Evolutionary conservation across 768 basidiomycete species (phyloP), one percentile per base, ranked within the genome.

Genomic region (Rhizopogon roseolus): DNA sequence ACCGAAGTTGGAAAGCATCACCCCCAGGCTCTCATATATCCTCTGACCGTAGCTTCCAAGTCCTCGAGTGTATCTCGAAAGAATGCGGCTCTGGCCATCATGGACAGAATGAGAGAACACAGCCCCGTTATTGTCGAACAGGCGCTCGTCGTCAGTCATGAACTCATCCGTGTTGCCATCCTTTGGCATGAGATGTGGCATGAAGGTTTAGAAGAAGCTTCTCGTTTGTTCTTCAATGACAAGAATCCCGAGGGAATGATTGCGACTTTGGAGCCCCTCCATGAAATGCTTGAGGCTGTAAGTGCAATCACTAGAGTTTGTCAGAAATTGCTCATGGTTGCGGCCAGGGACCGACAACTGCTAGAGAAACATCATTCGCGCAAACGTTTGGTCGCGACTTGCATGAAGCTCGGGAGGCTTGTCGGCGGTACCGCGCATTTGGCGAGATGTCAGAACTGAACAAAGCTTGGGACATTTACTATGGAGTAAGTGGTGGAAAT

Each of bases 131-230:
- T 98, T 40, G 96, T 98, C 37, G 85, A 87, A 53, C 95, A 98
- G 74, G 91, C 86, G 62, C 73, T 86, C 43, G 66, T 96, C 25
- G 93, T 99, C 68, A 92, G 92, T 65, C 85, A 90, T 29, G 97
- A 99, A 66, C 80, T 99, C 37, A 98, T 98, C 55, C 87, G 97
- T 17, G 92, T 98, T 6, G 96, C 97, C 6, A 98, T 99, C 56
- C 75, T 99, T 10, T 99, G 97, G 97, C 95, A 98, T 61, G 97
- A 99, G 68, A 76, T 94, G 58, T 99, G 97, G 97, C 94, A 98
- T 62, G 97, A 99, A 72, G 94, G 93, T 16, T 76, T 99, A 19
- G 97, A 99, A 72, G 97, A 99, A 69, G 97, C 97, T 6, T 97
- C 95, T 6, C 82, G 97, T 40, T 73, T 93, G 43, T 99, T 94